These are phyloP conservation scores for Taiozyma onychis DNA, from an alignment of 1,139 yeast species.

Conservation along the genomic window DNA sequence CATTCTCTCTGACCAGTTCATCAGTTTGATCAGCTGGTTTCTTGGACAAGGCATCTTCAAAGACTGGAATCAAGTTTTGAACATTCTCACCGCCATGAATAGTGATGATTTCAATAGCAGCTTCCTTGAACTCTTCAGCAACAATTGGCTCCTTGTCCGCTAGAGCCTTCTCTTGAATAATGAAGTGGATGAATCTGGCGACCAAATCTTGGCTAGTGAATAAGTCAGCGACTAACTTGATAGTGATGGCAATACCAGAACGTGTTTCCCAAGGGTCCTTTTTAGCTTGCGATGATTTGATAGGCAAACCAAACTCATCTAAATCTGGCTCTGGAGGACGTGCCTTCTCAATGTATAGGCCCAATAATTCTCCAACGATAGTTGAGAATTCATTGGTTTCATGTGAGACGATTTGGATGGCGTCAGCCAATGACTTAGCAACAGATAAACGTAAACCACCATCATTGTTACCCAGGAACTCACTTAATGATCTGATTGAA, in stretches of 20 bases:
- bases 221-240: conserved; percentile 52
- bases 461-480: conserved; percentile 47
- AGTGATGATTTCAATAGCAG: conserved; percentile 73
- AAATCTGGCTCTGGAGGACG: conserved; percentile 72
- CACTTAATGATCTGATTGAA: conserved; percentile 41
- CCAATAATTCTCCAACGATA: conserved; percentile 41
- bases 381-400: conserved; percentile 28
- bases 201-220: conserved; percentile 36
- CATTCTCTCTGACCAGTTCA: conserved; percentile 69
- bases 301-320: conserved; percentile 76
- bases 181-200: conserved; percentile 48
- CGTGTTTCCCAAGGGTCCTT: conserved; percentile 82
- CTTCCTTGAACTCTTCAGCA: conserved; percentile 78
- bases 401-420: conserved; percentile 33
- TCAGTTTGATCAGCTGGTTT: conserved; percentile 44
- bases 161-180: conserved; percentile 56
- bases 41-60: conserved; percentile 50
- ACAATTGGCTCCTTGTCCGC: conserved; percentile 73
- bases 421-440: conserved; percentile 55
- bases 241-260: conserved; percentile 69
- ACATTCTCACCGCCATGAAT: conserved; percentile 58
- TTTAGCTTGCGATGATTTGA: conserved; percentile 53
- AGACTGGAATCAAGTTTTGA: conserved; percentile 69
- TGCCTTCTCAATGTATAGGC: conserved; percentile 51
- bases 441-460: conserved; percentile 63